These are phyloP conservation scores for Pyricularia sp. DNA, from an alignment of 2,329 filamentous ascomycete species.

Conservation along the genomic window DNA sequence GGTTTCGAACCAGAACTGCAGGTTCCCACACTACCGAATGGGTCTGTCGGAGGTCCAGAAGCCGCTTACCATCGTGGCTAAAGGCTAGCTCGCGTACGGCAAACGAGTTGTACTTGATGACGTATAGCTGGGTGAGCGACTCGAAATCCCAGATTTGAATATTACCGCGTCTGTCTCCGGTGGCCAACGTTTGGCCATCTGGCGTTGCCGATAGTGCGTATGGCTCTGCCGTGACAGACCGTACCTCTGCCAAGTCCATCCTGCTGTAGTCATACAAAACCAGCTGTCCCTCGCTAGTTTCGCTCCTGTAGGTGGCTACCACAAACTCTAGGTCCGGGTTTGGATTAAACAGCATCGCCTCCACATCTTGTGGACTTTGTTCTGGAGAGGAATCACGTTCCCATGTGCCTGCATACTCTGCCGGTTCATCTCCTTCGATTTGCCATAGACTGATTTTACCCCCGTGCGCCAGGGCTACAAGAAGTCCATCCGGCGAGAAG, in stretches of 20 bases:
- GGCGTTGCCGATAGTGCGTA: neutral
- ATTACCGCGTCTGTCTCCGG: slow-evolving; percentile 1
- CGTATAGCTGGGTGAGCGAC: slow-evolving; percentile 1
- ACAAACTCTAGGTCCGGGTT: slow-evolving; percentile 2
- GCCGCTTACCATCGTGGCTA: neutral
- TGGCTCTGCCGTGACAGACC: neutral
- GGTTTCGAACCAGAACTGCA: neutral
- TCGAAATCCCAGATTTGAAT: slow-evolving; percentile 5
- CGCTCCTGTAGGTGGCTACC: neutral
- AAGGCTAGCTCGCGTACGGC: neutral
- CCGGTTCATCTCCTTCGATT: neutral
- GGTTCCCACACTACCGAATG: slow-evolving; percentile 4
- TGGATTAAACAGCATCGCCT: slow-evolving; percentile 3
- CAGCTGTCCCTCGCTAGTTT: neutral
- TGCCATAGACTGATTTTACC: neutral
- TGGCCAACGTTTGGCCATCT: slow-evolving; percentile 2
- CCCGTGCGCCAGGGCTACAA: neutral
- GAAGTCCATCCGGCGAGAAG: neutral
- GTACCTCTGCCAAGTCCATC: neutral
- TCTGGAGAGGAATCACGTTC: neutral
- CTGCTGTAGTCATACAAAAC: neutral
- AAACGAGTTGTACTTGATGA: slow-evolving; percentile 1
- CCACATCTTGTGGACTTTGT: neutral
- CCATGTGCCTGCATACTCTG: neutral
- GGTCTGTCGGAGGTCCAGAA: neutral